Base-by-base conservation (phyloP, 495 filamentous ascomycete species). In the Cudoniella acicularis region DNA sequence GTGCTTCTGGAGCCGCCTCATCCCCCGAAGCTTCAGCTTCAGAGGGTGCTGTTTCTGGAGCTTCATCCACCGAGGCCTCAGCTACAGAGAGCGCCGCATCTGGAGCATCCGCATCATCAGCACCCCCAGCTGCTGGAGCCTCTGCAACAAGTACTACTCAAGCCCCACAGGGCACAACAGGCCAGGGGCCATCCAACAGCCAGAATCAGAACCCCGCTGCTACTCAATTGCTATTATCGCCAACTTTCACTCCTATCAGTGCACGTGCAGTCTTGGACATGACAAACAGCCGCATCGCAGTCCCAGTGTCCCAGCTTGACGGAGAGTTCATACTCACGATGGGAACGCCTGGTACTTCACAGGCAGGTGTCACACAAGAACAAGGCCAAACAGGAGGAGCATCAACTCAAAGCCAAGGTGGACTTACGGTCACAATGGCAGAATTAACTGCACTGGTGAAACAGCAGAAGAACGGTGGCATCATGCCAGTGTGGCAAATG, bases 261-360 rank as follows among this genome's bases (percentile, higher is more conserved):
- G 51, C 60, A 1, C 42, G 55, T 6, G 57, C 64, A 2, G 54
- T 66, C 26, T 25, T 69, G 16, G 66, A 69, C 42, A 46, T 43
- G 0, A 8, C 55, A 30, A 64, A 66, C 36, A 60, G 56, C 57
- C 60, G 66, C 43, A 30, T 69, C 27, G 66, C 66, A 3, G 49
- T 62, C 25, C 47, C 66, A 0, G 61, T 66, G 21, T 3, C 16
- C 18, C 60, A 66, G 25, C 26, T 69, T 40, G 66, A 69, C 52
- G 66, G 66, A 0, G 66, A 69, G 42, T 66, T 57, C 57, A 66
- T 69, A 17, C 20, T 69, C 43, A 61, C 57, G 10, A 66, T 69
- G 62, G 36, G 49, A 20, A 57, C 46, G 50, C 47, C 48, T 16
- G 48, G 56, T 23, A 24, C 25, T 18, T 2, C 2, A 42, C 9